A percentile compares a stretch with the other conserved stretches of the same genome.
phyloP scores from a whole-genome alignment of 306 rosid species.

The Quercus cerris region DNA sequence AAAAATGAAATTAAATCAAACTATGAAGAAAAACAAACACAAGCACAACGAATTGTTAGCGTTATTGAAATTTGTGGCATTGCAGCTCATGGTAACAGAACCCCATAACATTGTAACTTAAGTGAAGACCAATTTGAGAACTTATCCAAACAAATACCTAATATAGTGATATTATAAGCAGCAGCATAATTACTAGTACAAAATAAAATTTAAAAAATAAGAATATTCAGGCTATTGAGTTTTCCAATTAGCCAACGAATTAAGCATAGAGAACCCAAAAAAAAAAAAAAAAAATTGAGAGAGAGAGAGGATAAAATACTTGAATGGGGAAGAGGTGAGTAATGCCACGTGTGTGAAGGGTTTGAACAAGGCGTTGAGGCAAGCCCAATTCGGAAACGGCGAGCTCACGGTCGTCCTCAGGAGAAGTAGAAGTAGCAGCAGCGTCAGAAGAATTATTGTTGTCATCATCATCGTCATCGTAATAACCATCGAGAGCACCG shows the following conservation, averaged over 20 bases:
- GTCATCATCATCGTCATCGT: neutral
- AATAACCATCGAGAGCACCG: constrained; percentile 32
- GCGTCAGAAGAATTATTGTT: constrained; percentile 28
- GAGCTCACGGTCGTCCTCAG: constrained; percentile 47
- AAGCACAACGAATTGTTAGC: no score
- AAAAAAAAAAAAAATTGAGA: no score
- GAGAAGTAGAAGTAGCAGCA: neutral
- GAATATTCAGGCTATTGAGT: neutral
- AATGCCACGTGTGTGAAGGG: constrained; percentile 76
- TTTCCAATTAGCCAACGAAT: neutral
- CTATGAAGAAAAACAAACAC: no score
- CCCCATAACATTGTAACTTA: neutral
- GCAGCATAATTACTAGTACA: no score
- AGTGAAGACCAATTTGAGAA: neutral
- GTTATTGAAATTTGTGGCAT: no score
- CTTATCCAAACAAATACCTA: neutral
- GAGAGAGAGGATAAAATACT: constrained; percentile 23
- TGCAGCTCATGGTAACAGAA: no score
- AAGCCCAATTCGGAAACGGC: constrained; percentile 71
- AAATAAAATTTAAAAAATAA: no score
- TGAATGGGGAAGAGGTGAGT: constrained; percentile 86
- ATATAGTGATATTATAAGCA: neutral
- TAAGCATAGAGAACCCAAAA: neutral
- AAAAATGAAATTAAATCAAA: no score
- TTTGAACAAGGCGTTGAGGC: constrained; percentile 60